These are phyloP conservation scores for Didymella pomorum DNA, from an alignment of 2,329 filamentous ascomycete genomes.

Conservation along the genomic window DNA sequence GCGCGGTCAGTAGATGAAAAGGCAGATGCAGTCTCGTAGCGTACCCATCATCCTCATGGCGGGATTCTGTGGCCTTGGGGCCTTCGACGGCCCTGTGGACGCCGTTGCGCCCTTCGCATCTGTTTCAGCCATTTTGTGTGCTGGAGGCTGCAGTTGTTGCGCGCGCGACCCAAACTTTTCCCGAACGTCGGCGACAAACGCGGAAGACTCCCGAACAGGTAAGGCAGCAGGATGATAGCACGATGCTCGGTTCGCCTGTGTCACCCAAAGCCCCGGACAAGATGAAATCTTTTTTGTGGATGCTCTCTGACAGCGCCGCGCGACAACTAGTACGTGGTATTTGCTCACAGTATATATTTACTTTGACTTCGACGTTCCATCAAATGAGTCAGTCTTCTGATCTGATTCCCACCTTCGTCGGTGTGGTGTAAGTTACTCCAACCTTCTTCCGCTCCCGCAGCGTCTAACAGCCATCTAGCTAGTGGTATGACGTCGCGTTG, in stretches of 20 bases:
- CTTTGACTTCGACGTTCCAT: not conserved
- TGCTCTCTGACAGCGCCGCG: no score
- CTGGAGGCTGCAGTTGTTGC: slow-evolving; percentile 22
- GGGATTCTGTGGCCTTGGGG: slow-evolving; percentile 48
- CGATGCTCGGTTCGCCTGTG: not conserved
- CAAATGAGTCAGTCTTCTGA: not conserved
- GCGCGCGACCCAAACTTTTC: slow-evolving; percentile 36
- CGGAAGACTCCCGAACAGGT: slow-evolving; percentile 12
- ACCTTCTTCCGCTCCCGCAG: not conserved
- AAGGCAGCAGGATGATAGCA: not conserved
- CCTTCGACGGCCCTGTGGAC: slow-evolving; percentile 35
- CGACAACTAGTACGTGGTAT: no score
- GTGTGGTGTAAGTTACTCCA: slow-evolving; percentile 23
- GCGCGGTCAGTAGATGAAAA: slow-evolving; percentile 21
- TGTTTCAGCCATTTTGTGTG: slow-evolving; percentile 43
- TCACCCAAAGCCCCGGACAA: not conserved
- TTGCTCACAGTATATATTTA: not conserved
- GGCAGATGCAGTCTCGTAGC: slow-evolving; percentile 14
- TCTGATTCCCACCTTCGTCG: slow-evolving; percentile 18
- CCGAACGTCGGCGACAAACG: slow-evolving; percentile 15
- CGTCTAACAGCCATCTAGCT: slow-evolving; percentile 19
- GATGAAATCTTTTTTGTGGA: not conserved
- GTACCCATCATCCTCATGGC: slow-evolving; percentile 53
- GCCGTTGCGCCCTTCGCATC: slow-evolving; percentile 40
- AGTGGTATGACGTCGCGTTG: slow-evolving; percentile 46